These are phyloP conservation scores for Pleurotus platypus DNA, from an alignment of 768 basidiomycete genomes.

Conservation along the genomic window DNA sequence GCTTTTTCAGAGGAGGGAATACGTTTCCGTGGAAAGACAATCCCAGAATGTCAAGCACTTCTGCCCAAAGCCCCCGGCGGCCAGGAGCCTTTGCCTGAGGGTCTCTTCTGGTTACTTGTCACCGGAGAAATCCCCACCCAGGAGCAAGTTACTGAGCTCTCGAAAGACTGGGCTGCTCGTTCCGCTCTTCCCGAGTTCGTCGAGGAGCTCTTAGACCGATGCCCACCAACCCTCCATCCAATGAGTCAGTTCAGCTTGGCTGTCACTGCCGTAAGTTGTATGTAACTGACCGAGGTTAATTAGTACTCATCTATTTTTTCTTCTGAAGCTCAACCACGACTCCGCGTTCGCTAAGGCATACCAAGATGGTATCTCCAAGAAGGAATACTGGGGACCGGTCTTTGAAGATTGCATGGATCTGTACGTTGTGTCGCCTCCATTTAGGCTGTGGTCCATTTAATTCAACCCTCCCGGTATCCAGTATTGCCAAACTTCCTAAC, in stretches of 20 bases:
- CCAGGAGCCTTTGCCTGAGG: constrained; percentile 88
- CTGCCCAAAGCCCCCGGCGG: constrained; percentile 90
- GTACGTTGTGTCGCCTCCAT: constrained; percentile 29
- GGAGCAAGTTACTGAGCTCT: constrained; percentile 83
- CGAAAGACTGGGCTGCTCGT: constrained; percentile 93
- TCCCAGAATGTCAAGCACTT: constrained; percentile 81
- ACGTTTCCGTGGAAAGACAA: constrained; percentile 95
- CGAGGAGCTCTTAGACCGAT: constrained; percentile 94
- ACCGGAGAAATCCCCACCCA: constrained; percentile 93
- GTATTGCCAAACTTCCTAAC: constrained; percentile 95
- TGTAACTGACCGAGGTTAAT: not conserved
- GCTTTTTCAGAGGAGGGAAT: constrained; percentile 80
- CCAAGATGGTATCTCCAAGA: constrained; percentile 87
- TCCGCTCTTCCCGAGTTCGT: constrained; percentile 89
- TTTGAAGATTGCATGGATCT: constrained; percentile 90
- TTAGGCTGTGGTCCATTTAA: not conserved
- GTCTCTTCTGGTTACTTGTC: constrained; percentile 91
- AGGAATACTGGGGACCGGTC: constrained; percentile 94
- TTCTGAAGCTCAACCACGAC: constrained; percentile 78
- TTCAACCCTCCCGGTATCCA: constrained; percentile 24
- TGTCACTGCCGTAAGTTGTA: constrained; percentile 74
- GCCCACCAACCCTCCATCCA: constrained; percentile 91
- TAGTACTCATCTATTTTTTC: constrained; percentile 6
- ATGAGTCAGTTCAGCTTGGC: constrained; percentile 99
- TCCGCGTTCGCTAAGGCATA: constrained; percentile 97